A percentile compares a stretch with the other conserved stretches of the same genome.
Conservation (phyloP, 2,329 filamentous ascomycete species). For the Pseudopyrenochaeta lycopersici region DNA sequence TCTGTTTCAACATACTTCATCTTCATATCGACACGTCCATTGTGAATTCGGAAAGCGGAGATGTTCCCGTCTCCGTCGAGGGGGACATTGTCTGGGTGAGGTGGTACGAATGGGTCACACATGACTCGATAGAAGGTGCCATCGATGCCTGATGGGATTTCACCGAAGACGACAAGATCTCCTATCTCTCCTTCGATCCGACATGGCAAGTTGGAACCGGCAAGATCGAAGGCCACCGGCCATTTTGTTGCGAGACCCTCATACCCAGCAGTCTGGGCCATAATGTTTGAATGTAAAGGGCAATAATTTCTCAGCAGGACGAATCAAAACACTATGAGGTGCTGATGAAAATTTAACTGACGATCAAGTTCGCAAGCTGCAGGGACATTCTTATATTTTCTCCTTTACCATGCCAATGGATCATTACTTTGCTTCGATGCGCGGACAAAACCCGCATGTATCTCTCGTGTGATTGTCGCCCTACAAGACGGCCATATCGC, state of each 20-base stretch:
- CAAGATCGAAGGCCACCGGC: background rate
- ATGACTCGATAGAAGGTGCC: constrained; percentile 31
- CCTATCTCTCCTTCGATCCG: constrained; percentile 18
- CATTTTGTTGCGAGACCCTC: background rate
- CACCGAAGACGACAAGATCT: constrained; percentile 12
- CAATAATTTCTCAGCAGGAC: no score
- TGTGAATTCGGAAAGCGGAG: constrained; percentile 39
- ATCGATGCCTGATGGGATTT: constrained; percentile 13
- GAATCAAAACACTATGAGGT: no score
- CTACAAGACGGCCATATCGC: no score
- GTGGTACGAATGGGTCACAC: constrained; percentile 31
- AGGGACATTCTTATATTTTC: no score
- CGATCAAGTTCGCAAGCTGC: no score
- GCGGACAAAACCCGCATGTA: no score
- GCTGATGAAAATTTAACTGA: no score
- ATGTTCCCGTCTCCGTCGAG: constrained; percentile 46
- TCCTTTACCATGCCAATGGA: no score
- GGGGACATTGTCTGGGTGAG: constrained; percentile 20
- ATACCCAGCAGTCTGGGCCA: no score
- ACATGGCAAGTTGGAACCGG: constrained; percentile 5
- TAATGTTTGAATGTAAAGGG: no score
- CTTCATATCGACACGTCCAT: constrained; percentile 41
- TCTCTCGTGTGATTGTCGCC: no score
- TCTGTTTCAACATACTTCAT: constrained; percentile 45
- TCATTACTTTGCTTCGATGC: no score